Evolutionary conservation across 441 rosid species (phyloP).

Genomic region (Pelargonium fulgidum): DNA sequence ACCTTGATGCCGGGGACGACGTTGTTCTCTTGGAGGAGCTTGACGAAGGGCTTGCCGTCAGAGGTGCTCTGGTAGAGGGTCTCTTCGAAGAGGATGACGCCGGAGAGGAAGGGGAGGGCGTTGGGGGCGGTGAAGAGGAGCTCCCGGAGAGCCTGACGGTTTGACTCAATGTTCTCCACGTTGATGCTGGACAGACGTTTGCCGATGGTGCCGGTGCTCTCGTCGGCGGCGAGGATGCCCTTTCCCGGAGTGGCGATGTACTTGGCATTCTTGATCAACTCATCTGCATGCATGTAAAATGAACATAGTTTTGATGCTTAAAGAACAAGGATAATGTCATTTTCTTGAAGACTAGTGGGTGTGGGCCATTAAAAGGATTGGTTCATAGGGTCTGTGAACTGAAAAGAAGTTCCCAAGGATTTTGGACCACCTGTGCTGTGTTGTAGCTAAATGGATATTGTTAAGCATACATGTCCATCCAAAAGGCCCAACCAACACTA

Average conservation of each 20-base stretch:
- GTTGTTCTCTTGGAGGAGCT: conserved; percentile 62
- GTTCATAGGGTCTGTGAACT: too few species aligned
- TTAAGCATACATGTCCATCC: too few species aligned
- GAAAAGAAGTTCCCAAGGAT: too few species aligned
- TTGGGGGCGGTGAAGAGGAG: conserved; percentile 75
- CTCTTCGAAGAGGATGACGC: conserved; percentile 90
- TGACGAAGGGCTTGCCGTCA: conserved; percentile 74
- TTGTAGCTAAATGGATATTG: too few species aligned
- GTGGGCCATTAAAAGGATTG: too few species aligned
- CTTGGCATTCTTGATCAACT: conserved; percentile 80
- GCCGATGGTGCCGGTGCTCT: conserved; percentile 96
- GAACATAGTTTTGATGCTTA: too few species aligned
- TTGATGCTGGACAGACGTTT: conserved; percentile 83
- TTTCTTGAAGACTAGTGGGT: too few species aligned
- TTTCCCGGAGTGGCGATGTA: conserved; percentile 90
- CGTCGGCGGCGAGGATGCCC: conserved; percentile 91
- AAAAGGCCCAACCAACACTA: too few species aligned
- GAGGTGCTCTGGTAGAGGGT: conserved; percentile 81
- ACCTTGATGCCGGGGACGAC: conserved; percentile 83
- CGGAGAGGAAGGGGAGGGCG: conserved; percentile 66
- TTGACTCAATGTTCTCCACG: conserved; percentile 81
- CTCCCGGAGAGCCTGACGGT: conserved; percentile 89
- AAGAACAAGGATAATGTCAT: too few species aligned
- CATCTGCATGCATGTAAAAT: conserved; percentile 39
- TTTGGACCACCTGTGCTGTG: too few species aligned